phyloP scores from a whole-genome alignment of 345 rosid species.

The Populus davidiana region DNA sequence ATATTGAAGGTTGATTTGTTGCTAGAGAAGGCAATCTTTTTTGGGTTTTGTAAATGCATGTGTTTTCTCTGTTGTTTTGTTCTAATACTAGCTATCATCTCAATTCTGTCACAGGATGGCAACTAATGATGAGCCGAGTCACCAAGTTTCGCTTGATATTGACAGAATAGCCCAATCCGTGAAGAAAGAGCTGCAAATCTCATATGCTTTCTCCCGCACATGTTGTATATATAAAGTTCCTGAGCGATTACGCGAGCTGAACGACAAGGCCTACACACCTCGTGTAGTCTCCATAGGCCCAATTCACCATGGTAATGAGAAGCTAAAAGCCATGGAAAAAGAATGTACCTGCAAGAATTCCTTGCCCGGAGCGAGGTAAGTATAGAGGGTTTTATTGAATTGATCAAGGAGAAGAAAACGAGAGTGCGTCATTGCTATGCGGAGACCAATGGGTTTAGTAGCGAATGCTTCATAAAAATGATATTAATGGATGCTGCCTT shows the following conservation, averaged over 20 bases:
- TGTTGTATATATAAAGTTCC: conserved; percentile 17
- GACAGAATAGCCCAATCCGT: background rate
- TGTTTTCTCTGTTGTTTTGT: too few relatives aligned
- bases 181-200: background rate
- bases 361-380: background rate
- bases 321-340: conserved; percentile 5
- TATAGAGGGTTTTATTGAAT: background rate
- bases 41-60: too few relatives aligned
- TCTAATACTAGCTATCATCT: too few relatives aligned
- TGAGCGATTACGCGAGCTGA: background rate
- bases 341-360: background rate
- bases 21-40: too few relatives aligned
- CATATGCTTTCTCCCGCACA: background rate
- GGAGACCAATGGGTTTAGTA: background rate
- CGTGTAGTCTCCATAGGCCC: background rate
- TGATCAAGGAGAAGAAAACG: background rate
- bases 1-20: too few relatives aligned
- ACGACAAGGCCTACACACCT: background rate
- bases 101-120: too few relatives aligned
- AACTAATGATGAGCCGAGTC: background rate
- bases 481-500: conserved; percentile 10
- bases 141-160: background rate
- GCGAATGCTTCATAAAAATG: conserved; percentile 2
- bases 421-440: background rate
- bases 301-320: background rate